Evolutionary conservation across 768 basidiomycete genomes (phyloP), one percentile per base, ranked within the genome.

Genomic region (Suillus placidus): DNA sequence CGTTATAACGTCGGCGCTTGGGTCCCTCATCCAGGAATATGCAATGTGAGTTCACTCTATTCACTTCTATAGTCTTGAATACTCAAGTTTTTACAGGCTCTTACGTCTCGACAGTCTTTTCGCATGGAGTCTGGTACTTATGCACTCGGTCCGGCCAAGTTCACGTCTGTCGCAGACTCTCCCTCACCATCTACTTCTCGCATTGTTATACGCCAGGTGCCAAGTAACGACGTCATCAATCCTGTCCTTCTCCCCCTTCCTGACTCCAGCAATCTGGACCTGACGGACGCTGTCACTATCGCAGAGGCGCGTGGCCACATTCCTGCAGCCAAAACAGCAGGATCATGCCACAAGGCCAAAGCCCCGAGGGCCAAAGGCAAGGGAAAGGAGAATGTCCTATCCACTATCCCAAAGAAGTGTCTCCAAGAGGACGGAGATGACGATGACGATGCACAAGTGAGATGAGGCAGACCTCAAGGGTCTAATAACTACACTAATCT

Each of bases 351-450:
- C 13, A 20, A 55, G 10, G 45, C n/a, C 45, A 45, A 45, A 45
- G 45, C 45, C 20, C 20, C 45, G n/a, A 45, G 20, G 43, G 38
- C 7, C n/a, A 64, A 64, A 45, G 43, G 63, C 23, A 58, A 58
- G 32, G 63, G 16, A 9, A 64, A 64, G 32, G 63, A 64, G 35
- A 58, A 58, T 37, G 9, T 20, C 9, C 26, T 4, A n/a, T n/a
- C n/a, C n/a, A n/a, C 30, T 30, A 60, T n/a, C 20, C 14, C 18
- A 34, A 64, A 64, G 54, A 64, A 64, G 43, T 4, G 3, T 12
- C n/a, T 10, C 18, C 16, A 13, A 26, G 55, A 45, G 2, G 42
- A 57, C 2, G 56, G 51, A 26, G 56, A 64, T 37, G n/a, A n/a
- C n/a, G 45, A 64, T 8, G 63, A 64, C 2, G 10, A 38, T 40